Evolutionary conservation across 1,284 basidiomycete genomes (phyloP).

Genomic region (Cutaneotrichosporon sp.): DNA sequence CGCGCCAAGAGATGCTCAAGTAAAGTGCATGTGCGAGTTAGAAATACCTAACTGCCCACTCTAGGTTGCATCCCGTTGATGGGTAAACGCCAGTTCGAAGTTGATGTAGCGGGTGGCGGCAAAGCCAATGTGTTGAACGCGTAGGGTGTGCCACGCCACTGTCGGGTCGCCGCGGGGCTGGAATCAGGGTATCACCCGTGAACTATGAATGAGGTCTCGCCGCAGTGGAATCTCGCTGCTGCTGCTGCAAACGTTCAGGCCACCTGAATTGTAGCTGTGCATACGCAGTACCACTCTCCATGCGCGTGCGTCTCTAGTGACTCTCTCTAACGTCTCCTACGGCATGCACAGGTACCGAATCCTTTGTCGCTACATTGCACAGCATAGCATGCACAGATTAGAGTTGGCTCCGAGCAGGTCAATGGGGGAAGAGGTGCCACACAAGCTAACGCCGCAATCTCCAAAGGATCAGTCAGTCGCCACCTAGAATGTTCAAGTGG

Average conservation of each 20-base stretch:
- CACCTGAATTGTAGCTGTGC: background rate
- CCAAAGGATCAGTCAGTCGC: slow-evolving; percentile 13
- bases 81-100: background rate
- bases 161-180: background rate
- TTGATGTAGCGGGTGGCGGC: background rate
- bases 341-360: background rate
- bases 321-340: background rate
- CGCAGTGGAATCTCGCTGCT: too few relatives aligned
- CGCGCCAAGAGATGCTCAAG: too few relatives aligned
- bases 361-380: background rate
- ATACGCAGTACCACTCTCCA: background rate
- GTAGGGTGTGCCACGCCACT: background rate
- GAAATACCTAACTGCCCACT: background rate
- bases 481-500: slow-evolving; percentile 18
- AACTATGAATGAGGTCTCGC: too few relatives aligned
- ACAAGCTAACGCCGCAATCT: background rate
- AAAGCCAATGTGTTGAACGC: background rate
- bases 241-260: too few relatives aligned
- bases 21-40: too few relatives aligned
- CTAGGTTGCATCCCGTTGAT: background rate
- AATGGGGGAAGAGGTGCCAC: slow-evolving; percentile 5
- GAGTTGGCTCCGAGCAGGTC: background rate
- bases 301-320: background rate
- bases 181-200: background rate
- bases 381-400: background rate